A percentile compares a stretch with the other conserved stretches of the same genome.
These are phyloP conservation scores for Crucibulum laeve DNA, from an alignment of 768 basidiomycete species.

Conservation along the genomic window DNA sequence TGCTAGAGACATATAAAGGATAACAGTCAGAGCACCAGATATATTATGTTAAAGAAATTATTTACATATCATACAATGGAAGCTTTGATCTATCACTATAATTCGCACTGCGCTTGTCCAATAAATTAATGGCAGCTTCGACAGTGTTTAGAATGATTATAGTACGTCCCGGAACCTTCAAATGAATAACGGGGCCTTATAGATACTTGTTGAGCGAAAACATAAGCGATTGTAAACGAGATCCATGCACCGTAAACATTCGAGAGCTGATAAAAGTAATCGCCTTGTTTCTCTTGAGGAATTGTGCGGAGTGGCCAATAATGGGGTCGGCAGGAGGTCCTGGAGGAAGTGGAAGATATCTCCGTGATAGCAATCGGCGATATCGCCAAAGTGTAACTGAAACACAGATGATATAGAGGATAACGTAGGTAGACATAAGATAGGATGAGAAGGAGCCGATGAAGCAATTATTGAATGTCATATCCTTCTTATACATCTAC, in stretches of 20 bases:
- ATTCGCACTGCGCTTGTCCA: background rate
- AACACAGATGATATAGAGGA: too few relatives aligned
- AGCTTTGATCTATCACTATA: background rate
- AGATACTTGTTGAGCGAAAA: conserved; percentile 2
- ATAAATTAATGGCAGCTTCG: background rate
- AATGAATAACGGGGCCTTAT: background rate
- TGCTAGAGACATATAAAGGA: background rate
- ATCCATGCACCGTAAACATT: conserved; percentile 24
- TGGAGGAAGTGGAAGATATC: conserved; percentile 21
- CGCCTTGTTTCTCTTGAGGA: conserved; percentile 14
- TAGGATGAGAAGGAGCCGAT: too few relatives aligned
- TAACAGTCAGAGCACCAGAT: background rate
- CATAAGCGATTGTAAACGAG: background rate
- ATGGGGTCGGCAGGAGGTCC: conserved; percentile 31
- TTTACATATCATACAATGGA: background rate
- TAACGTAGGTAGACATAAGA: too few relatives aligned
- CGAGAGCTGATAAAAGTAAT: conserved; percentile 18
- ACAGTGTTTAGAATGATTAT: background rate
- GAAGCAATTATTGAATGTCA: too few relatives aligned
- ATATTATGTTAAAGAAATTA: background rate
- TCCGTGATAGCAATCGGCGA: too few relatives aligned
- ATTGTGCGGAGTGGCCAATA: conserved; percentile 31
- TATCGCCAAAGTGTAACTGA: too few relatives aligned
- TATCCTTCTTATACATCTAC: too few relatives aligned
- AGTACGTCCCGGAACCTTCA: background rate